Base-by-base conservation (phyloP, 192 early-diverging fungal genomes). In the Coemansia sp. region DNA sequence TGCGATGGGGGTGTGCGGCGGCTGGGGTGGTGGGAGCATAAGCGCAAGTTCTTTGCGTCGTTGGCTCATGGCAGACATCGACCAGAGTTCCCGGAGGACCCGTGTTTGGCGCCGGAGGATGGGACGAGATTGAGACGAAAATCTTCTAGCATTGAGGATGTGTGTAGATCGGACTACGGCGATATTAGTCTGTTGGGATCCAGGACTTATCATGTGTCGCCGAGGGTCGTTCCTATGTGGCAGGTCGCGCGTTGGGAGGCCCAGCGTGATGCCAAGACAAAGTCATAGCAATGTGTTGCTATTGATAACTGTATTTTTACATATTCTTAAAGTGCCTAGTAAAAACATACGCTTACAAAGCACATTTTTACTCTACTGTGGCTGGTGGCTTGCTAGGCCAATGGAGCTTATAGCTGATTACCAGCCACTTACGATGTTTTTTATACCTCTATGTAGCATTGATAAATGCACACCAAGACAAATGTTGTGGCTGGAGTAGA, bases 1-100 rank as follows among this genome's bases (percentile, higher is more conserved):
- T 76, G 74, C 45, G 68, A 67, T n/a, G 74, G 74, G 48, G 74
- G 74, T 16, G 56, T 69, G 43, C 59, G 74, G 2, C 13, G 74
- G 61, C 61, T 76, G 18, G 74, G 74, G 14, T 76, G 68, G 74
- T 76, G 74, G 74, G 74, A 76, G 61, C 74, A 76, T 45, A 76
- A 76, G 61, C 25, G 45, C 6, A 76, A 76, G 68, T 76, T 67
- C 61, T 66, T 76, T 55, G 68, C 60, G 13, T 76, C 74, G 60
- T 41, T 76, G 52, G 43, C 66, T 1, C 68, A 64, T n/a, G 74
- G 74, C 37, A 25, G 11, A 2, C 41, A 31, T 21, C 12, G 23
- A 33, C 64, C 63, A 21, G 68, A 76, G 68, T 76, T 76, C 39
- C 74, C 68, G 16, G 74, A 76, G 23, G 21, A 37, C 45, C 21